A percentile compares a stretch with the other conserved stretches of the same genome.
These are phyloP conservation scores for Dothiorella sarmentorum DNA, from an alignment of 2,329 filamentous ascomycete genomes.

Conservation along the genomic window DNA sequence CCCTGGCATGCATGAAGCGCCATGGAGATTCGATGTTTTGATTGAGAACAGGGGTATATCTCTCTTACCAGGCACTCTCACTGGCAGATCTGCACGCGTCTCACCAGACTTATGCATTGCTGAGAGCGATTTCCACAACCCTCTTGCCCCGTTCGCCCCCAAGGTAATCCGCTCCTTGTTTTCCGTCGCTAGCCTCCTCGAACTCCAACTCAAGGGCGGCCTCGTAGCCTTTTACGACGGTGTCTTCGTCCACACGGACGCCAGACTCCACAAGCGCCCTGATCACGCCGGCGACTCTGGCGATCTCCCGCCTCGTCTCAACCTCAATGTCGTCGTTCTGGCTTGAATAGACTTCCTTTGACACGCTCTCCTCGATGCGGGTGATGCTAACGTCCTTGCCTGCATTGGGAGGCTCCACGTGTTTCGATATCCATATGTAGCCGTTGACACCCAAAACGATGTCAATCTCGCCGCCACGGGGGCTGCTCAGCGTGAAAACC, in stretches of 20 bases:
- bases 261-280: constrained; percentile 78
- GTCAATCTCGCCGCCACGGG: constrained; percentile 64
- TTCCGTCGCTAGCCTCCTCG: constrained; percentile 54
- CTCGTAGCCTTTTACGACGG: constrained; percentile 76
- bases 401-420: constrained; percentile 59
- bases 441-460: constrained; percentile 92
- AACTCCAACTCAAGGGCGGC: constrained; percentile 73
- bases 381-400: constrained; percentile 64
- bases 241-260: constrained; percentile 84
- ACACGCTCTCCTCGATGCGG: constrained; percentile 81
- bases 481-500: constrained; percentile 73
- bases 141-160: constrained; percentile 37
- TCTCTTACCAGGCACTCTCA: background rate
- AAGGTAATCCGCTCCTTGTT: constrained; percentile 32
- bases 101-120: background rate
- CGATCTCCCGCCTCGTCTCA: constrained; percentile 82
- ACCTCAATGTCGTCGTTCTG: constrained; percentile 84
- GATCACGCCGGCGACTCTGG: constrained; percentile 76
- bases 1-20: background rate
- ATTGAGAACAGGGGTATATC: background rate
- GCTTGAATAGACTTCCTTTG: constrained; percentile 83
- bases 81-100: background rate
- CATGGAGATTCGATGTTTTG: background rate
- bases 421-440: constrained; percentile 92
- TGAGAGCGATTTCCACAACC: constrained; percentile 32